Base-by-base conservation (phyloP, 305 asterid genomes). In the Fraxinus greggii region DNA sequence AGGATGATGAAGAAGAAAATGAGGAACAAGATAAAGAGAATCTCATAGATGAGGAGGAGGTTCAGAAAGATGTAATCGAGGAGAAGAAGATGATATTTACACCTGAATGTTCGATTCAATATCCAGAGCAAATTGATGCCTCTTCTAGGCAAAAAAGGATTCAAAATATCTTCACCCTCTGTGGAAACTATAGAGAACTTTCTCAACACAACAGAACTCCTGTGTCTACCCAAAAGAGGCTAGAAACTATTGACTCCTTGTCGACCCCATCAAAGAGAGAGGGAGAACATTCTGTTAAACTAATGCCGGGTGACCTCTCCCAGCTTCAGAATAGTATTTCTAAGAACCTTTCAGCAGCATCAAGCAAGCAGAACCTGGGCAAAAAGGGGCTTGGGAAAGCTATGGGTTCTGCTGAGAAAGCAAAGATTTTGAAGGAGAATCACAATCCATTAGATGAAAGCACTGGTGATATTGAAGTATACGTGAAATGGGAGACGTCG, bases 401-500 rank as follows among this genome's bases (percentile, higher is more conserved):
- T 28, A 84, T 72, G 72, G 32, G 79, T 23, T 88, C 84, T 59
- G 29, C 24, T 45, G 86, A 86, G 76, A 74, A 7, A 59, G 40
- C 48, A 12, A 70, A 65, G 78, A 85, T 81, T 80, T 70, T 83
- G 45, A 91, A 90, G 74, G 95, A 91, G 79, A 87, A 87, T 80
- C 24, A 65, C 36, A 83, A 83, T 10, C 88, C 88, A 0, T 12
- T 51, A 32, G 81, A 85, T 70, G 90, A 81, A 86, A 75, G 33
- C 51, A 19, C 1, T 56, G 84, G 36, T 33, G 86, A 78, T 78
- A 45, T 36, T 1, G 42, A 85, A 76, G 86, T 92, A 1, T 86
- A 91, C 4, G 94, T 92, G 83, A 92, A 93, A 86, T 93, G 98
- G 98, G 97, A 93, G 83, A 93, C 97, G 2, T 91, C 92, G 69